Evolutionary conservation across 176 grass and related monocot species (phyloP), one percentile per base, ranked within the genome.

Genomic region (Zizania latifolia): DNA sequence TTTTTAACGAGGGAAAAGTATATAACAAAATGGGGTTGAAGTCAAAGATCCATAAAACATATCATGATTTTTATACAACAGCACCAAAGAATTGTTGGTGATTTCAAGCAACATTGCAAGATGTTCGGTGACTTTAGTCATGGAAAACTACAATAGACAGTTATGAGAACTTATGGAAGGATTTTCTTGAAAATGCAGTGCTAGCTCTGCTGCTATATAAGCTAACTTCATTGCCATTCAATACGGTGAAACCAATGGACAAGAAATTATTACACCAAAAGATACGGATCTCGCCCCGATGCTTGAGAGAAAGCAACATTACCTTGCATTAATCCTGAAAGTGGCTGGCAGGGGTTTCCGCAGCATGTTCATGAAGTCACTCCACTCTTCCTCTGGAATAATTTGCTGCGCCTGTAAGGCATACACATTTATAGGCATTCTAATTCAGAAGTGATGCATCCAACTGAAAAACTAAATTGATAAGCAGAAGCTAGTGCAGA

Each of bases 311-410:
- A 50, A 79, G 58, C 12, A 72, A 22, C 2, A 65, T 58, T 78
- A 94, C 95, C 91, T 92, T 0, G 86, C 84, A 90, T 94, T 99
- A 58, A 99, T 94, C 81, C 91, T 87, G 67, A 99, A 99, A 76
- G 89, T 85, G 19, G 95, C 76, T 36, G 91, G 91, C 83, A 99
- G 74, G 9, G 95, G 95, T 78, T 86, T 92, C 12, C 82, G 72
- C 22, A 99, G 84, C 53, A 89, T 78, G 65, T 76, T 74, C 78
- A 99, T 86, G 72, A 94, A 99, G 23, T 69, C 69, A 59, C 86
- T 86, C 91, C 95, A 99, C 45, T 99, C 95, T 80, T 84, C 89
- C 77, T 88, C 84, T 0, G 76, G 56, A 80, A 99, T 69, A 90
- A 90, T 86, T 44, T 41, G 57, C 85, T 99, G 95, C 58, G 81